A percentile compares a stretch with the other conserved stretches of the same genome.
Conservation (phyloP, 2,329 filamentous ascomycete genomes). For the Talaromyces sp. region DNA sequence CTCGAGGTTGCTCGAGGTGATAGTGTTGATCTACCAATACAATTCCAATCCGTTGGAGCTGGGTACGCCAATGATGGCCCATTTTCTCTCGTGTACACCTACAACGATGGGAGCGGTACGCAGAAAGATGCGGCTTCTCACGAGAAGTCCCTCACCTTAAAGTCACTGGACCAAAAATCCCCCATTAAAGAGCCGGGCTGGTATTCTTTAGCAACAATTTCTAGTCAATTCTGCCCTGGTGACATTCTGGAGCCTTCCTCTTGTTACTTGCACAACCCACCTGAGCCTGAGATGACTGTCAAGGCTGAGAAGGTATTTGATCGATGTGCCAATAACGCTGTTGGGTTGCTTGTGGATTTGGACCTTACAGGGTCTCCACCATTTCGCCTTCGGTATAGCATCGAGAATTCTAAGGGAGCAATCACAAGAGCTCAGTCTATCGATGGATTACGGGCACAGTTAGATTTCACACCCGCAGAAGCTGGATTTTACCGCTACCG, state of each 20-base stretch:
- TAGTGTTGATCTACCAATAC: conserved; percentile 68
- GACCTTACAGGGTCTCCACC: conserved; percentile 91
- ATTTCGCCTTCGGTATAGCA: conserved; percentile 79
- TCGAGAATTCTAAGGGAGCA: conserved; percentile 63
- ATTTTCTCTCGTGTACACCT: conserved; percentile 78
- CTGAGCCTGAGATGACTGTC: conserved; percentile 77
- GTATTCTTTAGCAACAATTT: conserved; percentile 80
- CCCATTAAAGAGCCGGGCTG: conserved; percentile 76
- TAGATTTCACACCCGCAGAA: conserved; percentile 78
- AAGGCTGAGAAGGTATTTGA: conserved; percentile 82
- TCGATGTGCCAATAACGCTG: conserved; percentile 91
- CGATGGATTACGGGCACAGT: conserved; percentile 74
- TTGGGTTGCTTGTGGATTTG: conserved; percentile 84
- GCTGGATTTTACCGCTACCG: conserved; percentile 86
- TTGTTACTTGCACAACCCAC: conserved; percentile 88
- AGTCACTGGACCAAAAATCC: conserved; percentile 65
- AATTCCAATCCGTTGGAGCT: conserved; percentile 66
- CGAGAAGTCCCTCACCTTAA: conserved; percentile 54
- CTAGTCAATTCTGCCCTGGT: conserved; percentile 79
- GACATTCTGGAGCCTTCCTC: conserved; percentile 92
- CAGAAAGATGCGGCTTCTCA: conserved; percentile 61
- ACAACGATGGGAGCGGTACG: conserved; percentile 75
- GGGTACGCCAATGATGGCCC: conserved; percentile 62
- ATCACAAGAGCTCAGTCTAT: conserved; percentile 60
- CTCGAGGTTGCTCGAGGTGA: conserved; percentile 81